Evolutionary conservation across 306 rosid species (phyloP), one percentile per base, ranked within the genome.

Genomic region (Herpetospermum pedunculosum): DNA sequence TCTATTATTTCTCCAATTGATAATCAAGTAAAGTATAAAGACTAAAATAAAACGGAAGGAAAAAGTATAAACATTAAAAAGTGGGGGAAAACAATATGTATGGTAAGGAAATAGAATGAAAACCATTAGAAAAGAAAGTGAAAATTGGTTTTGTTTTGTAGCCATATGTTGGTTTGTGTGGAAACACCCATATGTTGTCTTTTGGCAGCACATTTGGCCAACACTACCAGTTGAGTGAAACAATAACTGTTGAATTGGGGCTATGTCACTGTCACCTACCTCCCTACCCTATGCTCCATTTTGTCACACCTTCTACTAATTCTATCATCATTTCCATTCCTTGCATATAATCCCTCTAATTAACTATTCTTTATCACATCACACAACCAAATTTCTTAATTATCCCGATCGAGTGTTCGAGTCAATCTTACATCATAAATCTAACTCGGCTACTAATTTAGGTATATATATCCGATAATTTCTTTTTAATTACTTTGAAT

Each of bases 191-290:
- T 35, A 25, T 64, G 54, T 38, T 68, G 73, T 68, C 37, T 25
- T 25, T 14, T 68, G 52, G 50, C 72, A 19, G 4, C 72, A 65
- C n/a, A 65, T 65, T 38, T 65, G 73, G 35, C 23, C 73, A 68
- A 68, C 54, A 25, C 73, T 68, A 43, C 53, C 54, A 68, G 21
- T 68, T 43, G 30, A 68, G 35, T 43, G 37, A 44, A 68, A 68
- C 54, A 68, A 43, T 4, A 38, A 37, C 35, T 25, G 35, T 67
- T 40, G 35, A 40, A 38, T 67, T 23, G 5, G 15, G 50, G 35
- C 6, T 41, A 67, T 67, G 72, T 41, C 72, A 23, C 10, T 67
- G 18, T 41, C 53, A 23, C 8, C n/a, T 37, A 11, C 47, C 32
- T n/a, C n/a, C 34, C 52, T n/a, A 1, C 44, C n/a, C 34, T 7